Evolutionary conservation across 148 eudicot species (phyloP).

Genomic region (Diospyros lotus): DNA sequence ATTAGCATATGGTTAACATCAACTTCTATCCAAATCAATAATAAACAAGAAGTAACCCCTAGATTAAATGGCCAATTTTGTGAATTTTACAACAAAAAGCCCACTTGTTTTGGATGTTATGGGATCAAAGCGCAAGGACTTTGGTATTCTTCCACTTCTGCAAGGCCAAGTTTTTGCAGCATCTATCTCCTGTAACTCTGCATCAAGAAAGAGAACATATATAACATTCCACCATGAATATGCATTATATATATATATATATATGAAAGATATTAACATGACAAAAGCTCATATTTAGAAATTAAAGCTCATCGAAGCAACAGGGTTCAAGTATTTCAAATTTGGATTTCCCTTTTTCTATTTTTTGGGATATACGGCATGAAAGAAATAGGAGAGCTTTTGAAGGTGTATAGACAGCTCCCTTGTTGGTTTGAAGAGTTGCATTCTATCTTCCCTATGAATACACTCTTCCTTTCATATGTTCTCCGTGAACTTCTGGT

Average conservation of each 20-base stretch:
- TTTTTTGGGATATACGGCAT: no score
- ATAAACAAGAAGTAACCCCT: slow-evolving; percentile 3
- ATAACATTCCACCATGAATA: not conserved
- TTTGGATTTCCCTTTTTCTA: not conserved
- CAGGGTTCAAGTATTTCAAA: not conserved
- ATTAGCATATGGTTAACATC: not conserved
- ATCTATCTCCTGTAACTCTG: slow-evolving; percentile 79
- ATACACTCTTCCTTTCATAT: no score
- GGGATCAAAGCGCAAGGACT: slow-evolving; percentile 90
- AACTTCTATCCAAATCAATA: not conserved
- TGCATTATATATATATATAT: no score
- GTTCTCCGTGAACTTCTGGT: no score
- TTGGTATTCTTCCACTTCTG: slow-evolving; percentile 58
- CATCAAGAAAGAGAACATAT: slow-evolving; percentile 9
- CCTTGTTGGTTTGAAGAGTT: no score
- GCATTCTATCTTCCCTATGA: no score
- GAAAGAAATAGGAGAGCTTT: no score
- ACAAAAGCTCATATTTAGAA: not conserved
- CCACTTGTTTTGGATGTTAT: slow-evolving; percentile 71
- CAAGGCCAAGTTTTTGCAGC: slow-evolving; percentile 78
- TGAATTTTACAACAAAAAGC: slow-evolving; percentile 67
- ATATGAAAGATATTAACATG: not conserved
- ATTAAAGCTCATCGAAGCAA: not conserved
- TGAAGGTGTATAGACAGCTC: no score
- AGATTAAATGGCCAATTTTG: slow-evolving; percentile 29